Evolutionary conservation across 305 asterid genomes (phyloP).

Genomic region (Fraxinus velutina): DNA sequence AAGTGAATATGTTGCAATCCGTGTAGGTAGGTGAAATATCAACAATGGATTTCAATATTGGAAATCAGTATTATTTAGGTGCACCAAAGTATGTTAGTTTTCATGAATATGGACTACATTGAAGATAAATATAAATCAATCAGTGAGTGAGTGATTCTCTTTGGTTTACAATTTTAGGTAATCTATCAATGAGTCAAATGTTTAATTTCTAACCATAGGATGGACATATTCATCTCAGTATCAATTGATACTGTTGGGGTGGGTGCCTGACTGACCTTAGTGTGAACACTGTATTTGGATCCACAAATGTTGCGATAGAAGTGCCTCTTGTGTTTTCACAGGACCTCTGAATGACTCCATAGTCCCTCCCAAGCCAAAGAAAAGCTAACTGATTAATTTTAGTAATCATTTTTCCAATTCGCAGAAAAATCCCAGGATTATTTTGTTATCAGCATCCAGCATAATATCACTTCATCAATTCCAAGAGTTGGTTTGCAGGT

Average conservation of each 20-base stretch:
- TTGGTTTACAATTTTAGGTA: neutral
- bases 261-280: neutral
- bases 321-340: neutral
- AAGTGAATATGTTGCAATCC: neutral
- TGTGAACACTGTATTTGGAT: neutral
- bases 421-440: conserved; percentile 52
- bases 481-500: conserved; percentile 96
- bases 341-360: neutral
- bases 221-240: neutral
- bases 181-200: neutral
- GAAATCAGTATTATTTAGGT: neutral
- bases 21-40: neutral
- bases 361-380: neutral
- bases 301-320: neutral
- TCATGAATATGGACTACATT: neutral
- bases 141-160: neutral
- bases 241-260: neutral
- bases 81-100: neutral
- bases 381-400: neutral
- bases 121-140: neutral
- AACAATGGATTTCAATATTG: neutral
- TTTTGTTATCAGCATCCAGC: conserved; percentile 61
- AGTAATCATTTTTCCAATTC: conserved; percentile 16
- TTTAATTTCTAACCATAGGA: neutral
- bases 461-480: conserved; percentile 81